Conservation (phyloP, 2,329 filamentous ascomycete genomes). For the Chrysosporium queenslandicum region DNA sequence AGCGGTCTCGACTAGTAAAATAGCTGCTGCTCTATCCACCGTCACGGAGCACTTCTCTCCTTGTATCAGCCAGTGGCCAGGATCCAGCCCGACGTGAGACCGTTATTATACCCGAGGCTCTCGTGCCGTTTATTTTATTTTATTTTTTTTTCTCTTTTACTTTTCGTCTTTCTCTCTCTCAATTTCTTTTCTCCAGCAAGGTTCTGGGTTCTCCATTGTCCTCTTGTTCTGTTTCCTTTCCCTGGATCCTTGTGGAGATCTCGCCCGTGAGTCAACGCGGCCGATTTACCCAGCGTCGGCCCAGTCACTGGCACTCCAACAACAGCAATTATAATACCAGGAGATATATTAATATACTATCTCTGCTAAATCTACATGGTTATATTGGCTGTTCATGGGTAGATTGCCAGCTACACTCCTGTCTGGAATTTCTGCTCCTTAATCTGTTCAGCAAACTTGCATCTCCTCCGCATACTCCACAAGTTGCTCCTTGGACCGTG, state of each 20-base stretch:
- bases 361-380: background rate
- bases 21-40: too few species aligned
- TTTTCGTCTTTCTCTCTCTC: background rate
- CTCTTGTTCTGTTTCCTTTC: background rate
- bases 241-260: background rate
- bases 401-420: background rate
- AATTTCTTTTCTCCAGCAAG: background rate
- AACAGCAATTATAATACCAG: background rate
- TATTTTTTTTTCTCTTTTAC: background rate
- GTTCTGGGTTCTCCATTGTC: background rate
- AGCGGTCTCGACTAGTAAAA: too few species aligned
- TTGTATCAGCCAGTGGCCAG: too few species aligned
- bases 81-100: too few species aligned
- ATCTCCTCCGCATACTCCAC: too few species aligned
- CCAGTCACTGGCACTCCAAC: background rate
- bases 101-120: background rate
- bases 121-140: background rate
- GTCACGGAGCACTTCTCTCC: too few species aligned
- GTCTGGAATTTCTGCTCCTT: background rate
- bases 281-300: too few species aligned
- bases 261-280: background rate
- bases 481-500: constrained; percentile 9
- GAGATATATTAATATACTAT: background rate
- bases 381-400: background rate
- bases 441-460: background rate